phyloP scores from a whole-genome alignment of 2,329 filamentous ascomycete genomes.

The Botryotinia convoluta region DNA sequence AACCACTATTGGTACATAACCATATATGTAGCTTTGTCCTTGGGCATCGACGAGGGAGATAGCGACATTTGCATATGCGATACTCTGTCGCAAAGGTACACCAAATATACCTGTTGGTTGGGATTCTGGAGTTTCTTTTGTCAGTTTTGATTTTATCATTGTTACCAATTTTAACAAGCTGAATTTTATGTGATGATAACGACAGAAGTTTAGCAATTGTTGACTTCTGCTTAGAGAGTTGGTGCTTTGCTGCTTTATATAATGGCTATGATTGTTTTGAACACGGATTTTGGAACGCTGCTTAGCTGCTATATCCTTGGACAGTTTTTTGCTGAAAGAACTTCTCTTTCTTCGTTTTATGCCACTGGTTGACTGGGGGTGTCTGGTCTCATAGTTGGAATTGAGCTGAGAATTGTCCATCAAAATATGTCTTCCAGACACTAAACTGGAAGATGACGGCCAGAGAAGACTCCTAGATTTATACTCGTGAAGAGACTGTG shows the following conservation, averaged over 20 bases:
- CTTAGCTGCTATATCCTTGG: slow-evolving; percentile 16
- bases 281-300: slow-evolving; percentile 10
- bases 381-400: slow-evolving; percentile 1
- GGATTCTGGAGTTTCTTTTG: slow-evolving; percentile 27
- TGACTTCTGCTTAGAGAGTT: background rate
- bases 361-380: background rate
- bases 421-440: background rate
- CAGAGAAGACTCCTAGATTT: background rate
- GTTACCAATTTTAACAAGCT: background rate
- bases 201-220: background rate
- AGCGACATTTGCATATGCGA: slow-evolving; percentile 95
- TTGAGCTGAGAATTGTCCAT: background rate
- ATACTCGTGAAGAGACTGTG: background rate
- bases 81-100: slow-evolving; percentile 87
- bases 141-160: slow-evolving; percentile 27
- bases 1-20: slow-evolving; percentile 96
- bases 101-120: slow-evolving; percentile 80
- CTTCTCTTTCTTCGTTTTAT: slow-evolving; percentile 9
- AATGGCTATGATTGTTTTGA: background rate
- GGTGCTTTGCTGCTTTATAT: background rate
- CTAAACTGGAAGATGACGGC: slow-evolving; percentile 6
- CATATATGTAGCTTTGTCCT: slow-evolving; percentile 95
- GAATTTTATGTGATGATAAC: background rate
- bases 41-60: slow-evolving; percentile 93
- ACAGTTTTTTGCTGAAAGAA: background rate